Evolutionary conservation across 1,284 basidiomycete genomes (phyloP), one percentile per base, ranked within the genome.

Genomic region (Paramarasmius palmivorus): DNA sequence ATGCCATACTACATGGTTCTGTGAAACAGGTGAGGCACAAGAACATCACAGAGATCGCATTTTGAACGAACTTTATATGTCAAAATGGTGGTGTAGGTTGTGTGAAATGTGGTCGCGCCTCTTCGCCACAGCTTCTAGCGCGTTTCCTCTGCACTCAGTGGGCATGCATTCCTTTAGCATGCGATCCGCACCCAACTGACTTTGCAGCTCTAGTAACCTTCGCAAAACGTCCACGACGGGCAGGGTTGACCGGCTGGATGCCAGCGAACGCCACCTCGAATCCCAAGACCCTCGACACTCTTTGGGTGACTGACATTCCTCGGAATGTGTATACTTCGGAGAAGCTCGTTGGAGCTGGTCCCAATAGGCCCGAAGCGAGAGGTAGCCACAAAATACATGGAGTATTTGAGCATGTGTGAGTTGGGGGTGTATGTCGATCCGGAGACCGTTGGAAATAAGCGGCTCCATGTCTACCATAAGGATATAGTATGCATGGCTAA

Each of bases 21-120:
- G 25, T 26, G 36, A 29, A 22, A 39, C 40, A 35, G 25, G 25
- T 40, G 23, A 25, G n/a, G 15, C 9, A 17, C 15, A 40, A n/a
- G 22, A 23, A 50, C 17, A 26, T 37, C 39, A 39, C 37, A 37
- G 35, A 15, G 15, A 32, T 19, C 26, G 23, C 25, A 39, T 10
- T 12, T 19, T n/a, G 12, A 6, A 26, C 49, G 22, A 38, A 22
- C 49, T 29, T 50, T 32, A 55, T 25, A 55, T 35, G 45, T 55
- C 54, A 34, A 55, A 55, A 37, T 55, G 54, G 45, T 55, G 54
- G 40, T 55, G 54, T 19, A 55, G 22, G 17, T 38, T 51, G 14
- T 52, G 45, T 10, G 46, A 50, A 29, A 55, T 42, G 9, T 52
- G 15, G 8, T 47, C 36, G 29, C 44, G 50, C 26, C 49, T 46